Evolutionary conservation across 2,329 filamentous ascomycete genomes (phyloP).

Genomic region (Akanthomyces lecanii): DNA sequence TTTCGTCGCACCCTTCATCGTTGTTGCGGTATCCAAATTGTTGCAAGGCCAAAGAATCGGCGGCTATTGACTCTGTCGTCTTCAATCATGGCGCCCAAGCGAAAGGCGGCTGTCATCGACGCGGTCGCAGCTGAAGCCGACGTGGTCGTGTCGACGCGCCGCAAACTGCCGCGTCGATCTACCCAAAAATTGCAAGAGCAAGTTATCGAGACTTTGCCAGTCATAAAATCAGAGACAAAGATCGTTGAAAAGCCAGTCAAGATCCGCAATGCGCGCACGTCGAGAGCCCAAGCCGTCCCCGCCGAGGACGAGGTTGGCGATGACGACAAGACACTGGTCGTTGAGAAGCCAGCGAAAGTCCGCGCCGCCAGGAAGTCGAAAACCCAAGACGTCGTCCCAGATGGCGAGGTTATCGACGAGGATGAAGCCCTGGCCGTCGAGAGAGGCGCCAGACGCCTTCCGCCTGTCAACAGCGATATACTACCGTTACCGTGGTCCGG

Average conservation of each 20-base stretch:
- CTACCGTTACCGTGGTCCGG: constrained; percentile 89
- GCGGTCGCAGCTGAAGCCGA: neutral
- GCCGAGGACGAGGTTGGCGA: neutral
- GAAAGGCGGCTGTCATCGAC: neutral
- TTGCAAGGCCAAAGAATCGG: neutral
- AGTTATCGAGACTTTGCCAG: neutral
- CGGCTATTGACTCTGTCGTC: neutral
- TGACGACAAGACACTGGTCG: too few relatives aligned
- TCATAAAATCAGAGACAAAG: neutral
- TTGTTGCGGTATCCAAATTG: neutral
- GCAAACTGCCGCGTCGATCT: constrained; percentile 5
- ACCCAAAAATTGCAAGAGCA: neutral
- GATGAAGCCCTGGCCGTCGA: constrained; percentile 21
- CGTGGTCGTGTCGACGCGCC: neutral
- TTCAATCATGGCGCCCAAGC: constrained; percentile 2
- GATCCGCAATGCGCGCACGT: neutral
- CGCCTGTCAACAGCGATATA: constrained; percentile 66
- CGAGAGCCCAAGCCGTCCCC: neutral
- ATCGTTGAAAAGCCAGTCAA: neutral
- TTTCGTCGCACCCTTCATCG: neutral
- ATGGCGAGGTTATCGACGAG: neutral
- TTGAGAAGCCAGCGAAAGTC: neutral
- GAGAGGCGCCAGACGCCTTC: constrained; percentile 47
- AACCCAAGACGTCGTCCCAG: neutral
- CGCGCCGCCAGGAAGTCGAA: neutral